Percentiles rank a stretch among this genome's conserved stretches.
Evolutionary conservation across 768 basidiomycete species (phyloP).

Genomic region (Lepiota brunneoincarnata): DNA sequence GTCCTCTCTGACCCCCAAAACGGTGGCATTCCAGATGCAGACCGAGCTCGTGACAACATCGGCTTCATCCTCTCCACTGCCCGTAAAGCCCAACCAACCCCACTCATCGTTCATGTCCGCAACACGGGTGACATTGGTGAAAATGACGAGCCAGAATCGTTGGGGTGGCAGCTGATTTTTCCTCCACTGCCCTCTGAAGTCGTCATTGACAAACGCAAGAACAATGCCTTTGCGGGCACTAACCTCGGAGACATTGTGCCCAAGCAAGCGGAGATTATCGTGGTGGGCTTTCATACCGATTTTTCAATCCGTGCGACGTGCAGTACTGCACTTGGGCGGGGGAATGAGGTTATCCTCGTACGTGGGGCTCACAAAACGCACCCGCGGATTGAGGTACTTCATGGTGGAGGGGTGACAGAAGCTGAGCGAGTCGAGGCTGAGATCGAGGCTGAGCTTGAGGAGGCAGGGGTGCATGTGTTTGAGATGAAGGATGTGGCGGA

Average conservation of each 20-base stretch:
- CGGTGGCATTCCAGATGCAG: slow-evolving; percentile 46
- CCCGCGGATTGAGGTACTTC: slow-evolving; percentile 61
- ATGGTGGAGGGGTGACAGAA: slow-evolving; percentile 52
- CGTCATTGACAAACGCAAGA: slow-evolving; percentile 65
- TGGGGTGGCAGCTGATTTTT: slow-evolving; percentile 64
- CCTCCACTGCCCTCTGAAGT: slow-evolving; percentile 46
- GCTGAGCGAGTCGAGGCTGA: slow-evolving; percentile 53
- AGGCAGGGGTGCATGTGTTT: slow-evolving; percentile 61
- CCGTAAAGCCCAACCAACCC: slow-evolving; percentile 43
- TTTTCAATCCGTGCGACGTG: slow-evolving; percentile 62
- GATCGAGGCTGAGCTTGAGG: slow-evolving; percentile 66
- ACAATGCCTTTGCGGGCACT: slow-evolving; percentile 69
- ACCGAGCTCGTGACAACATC: slow-evolving; percentile 45
- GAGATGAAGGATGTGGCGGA: slow-evolving; percentile 64
- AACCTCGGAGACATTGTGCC: slow-evolving; percentile 47
- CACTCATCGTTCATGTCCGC: slow-evolving; percentile 65
- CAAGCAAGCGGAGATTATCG: slow-evolving; percentile 55
- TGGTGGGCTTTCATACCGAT: slow-evolving; percentile 69
- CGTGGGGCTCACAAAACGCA: slow-evolving; percentile 65
- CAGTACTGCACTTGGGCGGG: slow-evolving; percentile 55
- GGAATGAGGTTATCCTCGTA: slow-evolving; percentile 65
- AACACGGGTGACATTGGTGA: slow-evolving; percentile 63
- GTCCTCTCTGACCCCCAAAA: slow-evolving; percentile 45
- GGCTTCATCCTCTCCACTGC: slow-evolving; percentile 45
- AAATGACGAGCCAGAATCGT: slow-evolving; percentile 50